Conservation (phyloP, 2,329 filamentous ascomycete genomes). For the Penicillium capsulatum region DNA sequence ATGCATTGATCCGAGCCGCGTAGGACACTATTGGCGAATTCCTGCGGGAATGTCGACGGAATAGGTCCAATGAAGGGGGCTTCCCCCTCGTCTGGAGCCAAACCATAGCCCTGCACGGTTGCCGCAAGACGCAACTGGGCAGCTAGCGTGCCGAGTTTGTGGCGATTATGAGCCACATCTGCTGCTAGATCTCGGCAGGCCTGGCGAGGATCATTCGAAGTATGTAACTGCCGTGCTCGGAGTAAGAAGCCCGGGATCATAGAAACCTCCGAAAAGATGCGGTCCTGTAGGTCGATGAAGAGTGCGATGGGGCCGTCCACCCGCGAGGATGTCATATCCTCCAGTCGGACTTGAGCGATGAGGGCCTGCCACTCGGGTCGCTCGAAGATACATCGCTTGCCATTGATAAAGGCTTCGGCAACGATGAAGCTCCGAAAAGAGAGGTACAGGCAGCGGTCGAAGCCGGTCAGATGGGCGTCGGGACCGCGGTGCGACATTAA, state of each 20-base stretch:
- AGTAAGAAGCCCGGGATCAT: conserved; percentile 21
- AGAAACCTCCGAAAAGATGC: conserved; percentile 23
- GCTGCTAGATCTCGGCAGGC: conserved; percentile 1
- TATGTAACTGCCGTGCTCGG: conserved; percentile 11
- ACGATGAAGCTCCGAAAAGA: conserved; percentile 35
- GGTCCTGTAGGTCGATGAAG: conserved; percentile 24
- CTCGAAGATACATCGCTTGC: conserved; percentile 30
- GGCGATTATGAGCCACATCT: conserved; percentile 5
- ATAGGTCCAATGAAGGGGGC: conserved; percentile 20
- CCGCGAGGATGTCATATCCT: conserved; percentile 21
- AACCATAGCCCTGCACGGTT: conserved; percentile 11
- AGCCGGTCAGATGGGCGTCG: conserved; percentile 25
- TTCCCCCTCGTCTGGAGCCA: neutral
- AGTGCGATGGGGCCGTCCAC: conserved; percentile 19
- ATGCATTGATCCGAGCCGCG: conserved; percentile 18
- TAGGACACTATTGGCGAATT: conserved; percentile 22
- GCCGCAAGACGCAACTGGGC: conserved; percentile 16
- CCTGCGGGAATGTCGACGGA: conserved; percentile 20
- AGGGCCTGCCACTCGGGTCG: conserved; percentile 30
- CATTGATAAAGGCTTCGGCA: conserved; percentile 30
- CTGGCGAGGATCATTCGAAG: conserved; percentile 1
- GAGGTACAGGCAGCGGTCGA: conserved; percentile 32
- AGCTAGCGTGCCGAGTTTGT: conserved; percentile 5
- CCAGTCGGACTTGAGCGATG: conserved; percentile 25
- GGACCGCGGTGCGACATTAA: conserved; percentile 33